Evolutionary conservation across 805 yeast genomes (phyloP).

Genomic region (Lachancea fermentati): DNA sequence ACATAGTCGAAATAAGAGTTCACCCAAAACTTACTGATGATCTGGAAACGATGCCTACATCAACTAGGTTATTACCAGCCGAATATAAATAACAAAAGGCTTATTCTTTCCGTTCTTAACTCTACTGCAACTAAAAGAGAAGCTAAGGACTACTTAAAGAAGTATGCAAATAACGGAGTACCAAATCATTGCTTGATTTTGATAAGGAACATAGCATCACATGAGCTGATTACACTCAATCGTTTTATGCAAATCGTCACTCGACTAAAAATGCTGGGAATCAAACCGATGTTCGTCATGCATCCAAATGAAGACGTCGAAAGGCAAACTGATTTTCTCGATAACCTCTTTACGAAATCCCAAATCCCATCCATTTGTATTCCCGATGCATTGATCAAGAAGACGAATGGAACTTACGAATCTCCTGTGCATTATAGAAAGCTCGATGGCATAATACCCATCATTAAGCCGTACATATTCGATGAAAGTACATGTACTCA

Average conservation of each 20-base stretch:
- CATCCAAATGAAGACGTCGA: constrained; percentile 31
- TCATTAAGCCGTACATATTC: constrained; percentile 59
- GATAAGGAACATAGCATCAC: constrained; percentile 20
- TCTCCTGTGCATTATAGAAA: constrained; percentile 35
- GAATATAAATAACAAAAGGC: constrained; percentile 41
- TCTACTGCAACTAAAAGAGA: constrained; percentile 94
- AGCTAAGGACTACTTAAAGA: constrained; percentile 71
- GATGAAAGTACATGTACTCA: constrained; percentile 46
- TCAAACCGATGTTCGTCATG: constrained; percentile 63
- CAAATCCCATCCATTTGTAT: constrained; percentile 23
- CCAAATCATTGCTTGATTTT: constrained; percentile 26
- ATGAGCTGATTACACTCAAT: constrained; percentile 8
- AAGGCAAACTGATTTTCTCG: constrained; percentile 22
- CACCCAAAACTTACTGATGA: neutral
- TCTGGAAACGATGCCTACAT: constrained; percentile 1
- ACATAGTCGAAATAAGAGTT: too few species aligned
- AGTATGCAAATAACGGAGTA: constrained; percentile 41
- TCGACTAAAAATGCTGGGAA: constrained; percentile 42
- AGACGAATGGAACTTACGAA: constrained; percentile 12
- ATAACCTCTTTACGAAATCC: constrained; percentile 19
- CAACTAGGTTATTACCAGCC: constrained; percentile 18
- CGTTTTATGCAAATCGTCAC: constrained; percentile 23
- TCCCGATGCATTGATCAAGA: constrained; percentile 19
- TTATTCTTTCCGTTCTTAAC: constrained; percentile 77
- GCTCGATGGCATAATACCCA: constrained; percentile 30